These are phyloP conservation scores for Mucor plumbeus DNA, from an alignment of 371 early-diverging fungal species.

Conservation along the genomic window DNA sequence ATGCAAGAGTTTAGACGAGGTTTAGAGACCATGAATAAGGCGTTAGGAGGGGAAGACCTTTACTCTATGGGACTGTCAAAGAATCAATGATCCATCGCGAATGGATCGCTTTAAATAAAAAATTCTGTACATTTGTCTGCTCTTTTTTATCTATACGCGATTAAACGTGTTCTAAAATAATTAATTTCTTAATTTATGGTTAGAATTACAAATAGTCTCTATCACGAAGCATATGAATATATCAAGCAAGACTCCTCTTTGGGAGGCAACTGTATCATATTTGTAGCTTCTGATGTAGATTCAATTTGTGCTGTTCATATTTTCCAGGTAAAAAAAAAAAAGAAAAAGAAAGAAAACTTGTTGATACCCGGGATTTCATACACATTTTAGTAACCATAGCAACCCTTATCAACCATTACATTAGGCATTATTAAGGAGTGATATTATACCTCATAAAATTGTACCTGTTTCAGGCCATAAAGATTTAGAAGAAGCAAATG, in stretches of 20 bases:
- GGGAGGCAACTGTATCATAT: slow-evolving; percentile 63
- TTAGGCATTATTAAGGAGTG: slow-evolving; percentile 71
- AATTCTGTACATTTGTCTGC: neutral
- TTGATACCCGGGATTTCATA: neutral
- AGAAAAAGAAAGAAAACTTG: neutral
- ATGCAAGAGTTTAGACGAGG: slow-evolving; percentile 66
- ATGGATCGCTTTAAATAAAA: slow-evolving; percentile 1
- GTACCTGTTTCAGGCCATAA: slow-evolving; percentile 76
- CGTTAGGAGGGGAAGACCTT: slow-evolving; percentile 27
- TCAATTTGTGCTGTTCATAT: slow-evolving; percentile 86
- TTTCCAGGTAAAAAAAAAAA: slow-evolving; percentile 59
- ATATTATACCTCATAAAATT: slow-evolving; percentile 78
- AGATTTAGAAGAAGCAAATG: slow-evolving; percentile 67
- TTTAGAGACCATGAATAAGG: slow-evolving; percentile 72
- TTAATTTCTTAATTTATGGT: slow-evolving; percentile 37
- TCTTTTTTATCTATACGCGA: neutral
- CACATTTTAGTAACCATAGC: neutral
- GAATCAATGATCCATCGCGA: slow-evolving; percentile 15
- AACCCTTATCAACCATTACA: neutral
- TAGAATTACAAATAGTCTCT: slow-evolving; percentile 40
- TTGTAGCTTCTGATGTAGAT: slow-evolving; percentile 86
- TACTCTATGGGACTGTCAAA: slow-evolving; percentile 20
- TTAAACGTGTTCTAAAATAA: slow-evolving; percentile 10
- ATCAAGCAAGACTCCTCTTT: slow-evolving; percentile 48
- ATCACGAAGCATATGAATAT: slow-evolving; percentile 51